Conservation (phyloP, 768 basidiomycete species). For the Lactarius akahatsu region DNA sequence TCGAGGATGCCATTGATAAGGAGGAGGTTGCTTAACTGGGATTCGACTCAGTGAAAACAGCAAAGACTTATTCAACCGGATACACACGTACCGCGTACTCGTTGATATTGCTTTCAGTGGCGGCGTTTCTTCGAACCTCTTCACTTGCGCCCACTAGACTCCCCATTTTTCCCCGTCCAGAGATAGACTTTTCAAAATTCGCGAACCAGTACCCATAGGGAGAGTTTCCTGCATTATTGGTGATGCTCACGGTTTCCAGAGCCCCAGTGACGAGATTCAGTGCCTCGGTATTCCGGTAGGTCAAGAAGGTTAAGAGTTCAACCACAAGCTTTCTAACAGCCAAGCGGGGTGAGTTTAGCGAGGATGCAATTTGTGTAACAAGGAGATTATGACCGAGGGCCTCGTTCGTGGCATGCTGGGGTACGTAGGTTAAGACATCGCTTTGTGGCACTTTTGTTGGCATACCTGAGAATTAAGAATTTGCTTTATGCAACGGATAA, state of each 20-base stretch:
- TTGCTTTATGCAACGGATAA: conserved; percentile 81
- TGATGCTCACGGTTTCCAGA: conserved; percentile 67
- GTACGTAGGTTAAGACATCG: conserved; percentile 25
- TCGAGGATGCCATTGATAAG: conserved; percentile 69
- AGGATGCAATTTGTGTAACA: conserved; percentile 76
- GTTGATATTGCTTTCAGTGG: conserved; percentile 65
- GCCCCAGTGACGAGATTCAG: conserved; percentile 70
- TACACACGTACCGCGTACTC: conserved; percentile 78
- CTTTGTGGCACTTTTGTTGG: conserved; percentile 24
- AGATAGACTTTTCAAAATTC: conserved; percentile 68
- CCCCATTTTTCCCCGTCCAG: conserved; percentile 91
- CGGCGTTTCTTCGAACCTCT: conserved; percentile 69
- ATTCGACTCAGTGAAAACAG: conserved; percentile 10
- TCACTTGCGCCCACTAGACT: conserved; percentile 94
- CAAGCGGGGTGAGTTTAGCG: conserved; percentile 78
- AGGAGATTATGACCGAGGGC: conserved; percentile 70
- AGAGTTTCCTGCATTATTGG: conserved; percentile 56
- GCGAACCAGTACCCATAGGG: conserved; percentile 89
- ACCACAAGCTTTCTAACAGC: conserved; percentile 73
- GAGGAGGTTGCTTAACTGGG: conserved; percentile 65
- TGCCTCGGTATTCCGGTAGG: conserved; percentile 60
- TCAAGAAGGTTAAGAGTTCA: conserved; percentile 75
- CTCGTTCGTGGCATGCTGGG: conserved; percentile 56
- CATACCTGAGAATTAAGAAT: conserved; percentile 69
- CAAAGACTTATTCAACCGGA: not conserved